Evolutionary conservation across 2,329 filamentous ascomycete species (phyloP).

Genomic region (Colletotrichum phormii): DNA sequence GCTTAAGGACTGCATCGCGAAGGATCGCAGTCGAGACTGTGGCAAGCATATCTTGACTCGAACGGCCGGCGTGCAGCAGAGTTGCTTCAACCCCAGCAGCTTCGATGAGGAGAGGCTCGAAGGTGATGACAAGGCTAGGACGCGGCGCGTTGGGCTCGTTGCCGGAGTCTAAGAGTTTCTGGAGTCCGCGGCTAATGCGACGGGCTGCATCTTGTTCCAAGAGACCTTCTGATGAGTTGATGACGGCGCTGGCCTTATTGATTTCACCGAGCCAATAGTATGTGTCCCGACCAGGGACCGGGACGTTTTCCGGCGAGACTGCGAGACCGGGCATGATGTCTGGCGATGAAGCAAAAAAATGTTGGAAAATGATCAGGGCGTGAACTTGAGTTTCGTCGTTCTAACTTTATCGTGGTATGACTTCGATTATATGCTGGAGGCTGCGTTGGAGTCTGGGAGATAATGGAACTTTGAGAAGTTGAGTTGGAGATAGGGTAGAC

Average conservation of each 20-base stretch:
- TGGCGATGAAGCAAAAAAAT: no score
- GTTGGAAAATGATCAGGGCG: no score
- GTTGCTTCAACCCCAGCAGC: slow-evolving; percentile 26
- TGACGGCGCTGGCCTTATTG: slow-evolving; percentile 32
- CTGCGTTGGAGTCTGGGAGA: no score
- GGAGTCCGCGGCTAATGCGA: slow-evolving; percentile 15
- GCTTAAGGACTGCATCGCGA: slow-evolving; percentile 21
- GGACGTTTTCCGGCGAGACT: slow-evolving; percentile 12
- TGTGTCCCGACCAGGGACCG: slow-evolving; percentile 27
- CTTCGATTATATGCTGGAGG: no score
- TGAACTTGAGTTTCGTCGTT: no score
- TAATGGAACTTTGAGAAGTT: neutral
- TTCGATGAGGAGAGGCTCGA: slow-evolving; percentile 30
- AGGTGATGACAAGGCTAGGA: slow-evolving; percentile 29
- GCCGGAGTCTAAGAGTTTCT: slow-evolving; percentile 20
- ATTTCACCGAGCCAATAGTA: slow-evolving; percentile 33
- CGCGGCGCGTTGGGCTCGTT: slow-evolving; percentile 16
- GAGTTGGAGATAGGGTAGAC: slow-evolving; percentile 22
- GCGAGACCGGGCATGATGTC: neutral
- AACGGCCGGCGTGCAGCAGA: slow-evolving; percentile 30
- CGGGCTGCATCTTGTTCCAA: neutral
- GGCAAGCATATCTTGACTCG: slow-evolving; percentile 32
- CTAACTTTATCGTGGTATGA: neutral
- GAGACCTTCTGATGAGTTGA: slow-evolving; percentile 30
- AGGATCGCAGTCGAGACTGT: slow-evolving; percentile 17